Percentiles rank a stretch among this genome's conserved stretches.
Evolutionary conservation across 2,329 filamentous ascomycete genomes (phyloP).

Genomic region (Fusarium globosum): DNA sequence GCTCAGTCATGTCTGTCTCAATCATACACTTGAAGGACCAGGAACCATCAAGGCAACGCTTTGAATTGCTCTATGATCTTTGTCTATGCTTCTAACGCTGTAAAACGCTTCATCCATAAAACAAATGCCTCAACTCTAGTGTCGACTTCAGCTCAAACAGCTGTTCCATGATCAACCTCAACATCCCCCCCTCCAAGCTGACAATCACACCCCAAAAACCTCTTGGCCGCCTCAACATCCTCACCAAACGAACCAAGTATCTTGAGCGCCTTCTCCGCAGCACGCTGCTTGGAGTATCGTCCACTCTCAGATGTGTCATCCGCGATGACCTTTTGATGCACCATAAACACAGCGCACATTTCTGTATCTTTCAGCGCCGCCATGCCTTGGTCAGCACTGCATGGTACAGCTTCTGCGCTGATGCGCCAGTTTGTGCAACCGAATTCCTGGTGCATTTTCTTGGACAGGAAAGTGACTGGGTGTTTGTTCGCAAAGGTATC

Average conservation of each 20-base stretch:
- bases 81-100: background rate
- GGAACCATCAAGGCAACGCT: no score
- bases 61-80: background rate
- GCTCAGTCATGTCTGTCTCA: background rate
- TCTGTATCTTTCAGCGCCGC: conserved; percentile 56
- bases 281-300: conserved; percentile 78
- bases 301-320: conserved; percentile 70
- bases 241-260: conserved; percentile 58
- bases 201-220: conserved; percentile 74
- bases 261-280: conserved; percentile 68
- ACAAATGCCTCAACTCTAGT: background rate
- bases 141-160: background rate
- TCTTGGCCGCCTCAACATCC: conserved; percentile 64
- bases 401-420: conserved; percentile 58
- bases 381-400: conserved; percentile 55
- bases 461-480: conserved; percentile 79
- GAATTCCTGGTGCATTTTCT: conserved; percentile 71
- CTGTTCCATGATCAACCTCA: conserved; percentile 27
- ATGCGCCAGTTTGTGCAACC: conserved; percentile 71
- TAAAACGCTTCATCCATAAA: rapidly evolving
- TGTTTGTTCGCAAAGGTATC: conserved; percentile 89
- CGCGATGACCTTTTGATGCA: conserved; percentile 78
- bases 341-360: conserved; percentile 77
- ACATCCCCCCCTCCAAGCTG: background rate
- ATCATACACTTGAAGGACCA: background rate